Conservation (phyloP, 768 basidiomycete genomes). For the Serpula lacrymans region DNA sequence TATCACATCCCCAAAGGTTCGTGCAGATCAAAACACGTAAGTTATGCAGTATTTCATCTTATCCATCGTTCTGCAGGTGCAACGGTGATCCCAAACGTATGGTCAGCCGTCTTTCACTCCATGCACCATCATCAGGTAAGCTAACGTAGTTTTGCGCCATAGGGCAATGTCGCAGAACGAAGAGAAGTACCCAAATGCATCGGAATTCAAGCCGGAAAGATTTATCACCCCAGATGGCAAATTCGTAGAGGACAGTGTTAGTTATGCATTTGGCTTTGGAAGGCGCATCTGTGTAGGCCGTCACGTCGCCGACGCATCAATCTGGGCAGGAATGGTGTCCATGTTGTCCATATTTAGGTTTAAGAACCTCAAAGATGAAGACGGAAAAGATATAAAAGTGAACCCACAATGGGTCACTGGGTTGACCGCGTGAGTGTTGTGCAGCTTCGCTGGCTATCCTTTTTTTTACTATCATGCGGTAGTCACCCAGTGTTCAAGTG, state of each 20-base stretch:
- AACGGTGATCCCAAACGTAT: constrained; percentile 26
- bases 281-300: constrained; percentile 40
- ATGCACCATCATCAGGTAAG: too few species aligned
- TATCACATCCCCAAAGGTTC: constrained; percentile 54
- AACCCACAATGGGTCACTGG: constrained; percentile 21
- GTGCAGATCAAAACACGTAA: constrained; percentile 8
- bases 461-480: too few species aligned
- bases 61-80: constrained; percentile 21
- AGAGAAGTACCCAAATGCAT: constrained; percentile 27
- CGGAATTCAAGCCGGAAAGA: constrained; percentile 34
- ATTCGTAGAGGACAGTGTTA: constrained; percentile 26
- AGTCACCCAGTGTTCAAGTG: too few species aligned
- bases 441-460: too few species aligned
- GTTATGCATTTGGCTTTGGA: constrained; percentile 33
- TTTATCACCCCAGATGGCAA: constrained; percentile 22
- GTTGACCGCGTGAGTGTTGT: constrained; percentile 27
- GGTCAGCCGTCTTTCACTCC: constrained; percentile 11
- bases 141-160: too few species aligned
- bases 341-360: constrained; percentile 35
- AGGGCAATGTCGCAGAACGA: constrained; percentile 35
- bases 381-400: constrained; percentile 20
- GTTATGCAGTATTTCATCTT: not conserved
- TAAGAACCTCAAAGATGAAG: constrained; percentile 21
- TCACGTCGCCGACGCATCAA: constrained; percentile 39
- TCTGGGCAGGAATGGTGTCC: constrained; percentile 33